A percentile compares a stretch with the other conserved stretches of the same genome.
These are phyloP conservation scores for Ophiostoma triangulosporum DNA, from an alignment of 2,329 filamentous ascomycete genomes.

Conservation along the genomic window DNA sequence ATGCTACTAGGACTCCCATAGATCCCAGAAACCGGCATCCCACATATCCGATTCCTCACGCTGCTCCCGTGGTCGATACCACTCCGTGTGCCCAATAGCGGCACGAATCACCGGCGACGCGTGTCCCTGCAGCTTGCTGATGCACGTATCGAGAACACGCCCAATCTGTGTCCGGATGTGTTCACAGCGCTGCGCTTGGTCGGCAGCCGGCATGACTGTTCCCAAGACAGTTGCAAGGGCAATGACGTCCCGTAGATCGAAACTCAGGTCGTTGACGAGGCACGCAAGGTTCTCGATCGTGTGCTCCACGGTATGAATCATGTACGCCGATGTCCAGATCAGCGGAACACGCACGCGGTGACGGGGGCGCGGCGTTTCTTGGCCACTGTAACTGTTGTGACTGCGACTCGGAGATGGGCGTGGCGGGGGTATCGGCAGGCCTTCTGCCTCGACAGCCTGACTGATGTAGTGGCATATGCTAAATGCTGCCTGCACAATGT, in stretches of 20 bases:
- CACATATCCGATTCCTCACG: background rate
- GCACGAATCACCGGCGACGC: conserved; percentile 7
- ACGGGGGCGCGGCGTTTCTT: background rate
- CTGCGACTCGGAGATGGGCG: background rate
- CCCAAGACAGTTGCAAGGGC: conserved; percentile 15
- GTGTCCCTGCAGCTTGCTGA: conserved; percentile 10
- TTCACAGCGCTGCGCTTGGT: conserved; percentile 10
- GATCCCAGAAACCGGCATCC: conserved; percentile 8
- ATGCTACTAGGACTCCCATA: background rate
- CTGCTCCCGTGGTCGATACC: background rate
- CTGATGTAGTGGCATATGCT: conserved; percentile 43
- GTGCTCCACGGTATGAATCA: conserved; percentile 16
- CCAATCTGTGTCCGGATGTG: conserved; percentile 13
- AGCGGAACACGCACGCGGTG: conserved; percentile 1
- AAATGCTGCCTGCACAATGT: conserved; percentile 41
- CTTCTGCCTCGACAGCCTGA: conserved; percentile 17
- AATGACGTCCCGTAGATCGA: conserved; percentile 15
- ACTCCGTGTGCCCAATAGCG: background rate
- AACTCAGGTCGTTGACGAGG: conserved; percentile 14
- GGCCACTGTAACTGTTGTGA: background rate
- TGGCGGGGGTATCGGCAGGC: background rate
- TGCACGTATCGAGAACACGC: conserved; percentile 13
- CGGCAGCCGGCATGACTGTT: conserved; percentile 14
- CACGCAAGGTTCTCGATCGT: conserved; percentile 14
- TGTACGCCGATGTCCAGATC: conserved; percentile 14